Evolutionary conservation across 495 filamentous ascomycete species (phyloP), one percentile per base, ranked within the genome.

Genomic region (Hypoxylon perforatum): DNA sequence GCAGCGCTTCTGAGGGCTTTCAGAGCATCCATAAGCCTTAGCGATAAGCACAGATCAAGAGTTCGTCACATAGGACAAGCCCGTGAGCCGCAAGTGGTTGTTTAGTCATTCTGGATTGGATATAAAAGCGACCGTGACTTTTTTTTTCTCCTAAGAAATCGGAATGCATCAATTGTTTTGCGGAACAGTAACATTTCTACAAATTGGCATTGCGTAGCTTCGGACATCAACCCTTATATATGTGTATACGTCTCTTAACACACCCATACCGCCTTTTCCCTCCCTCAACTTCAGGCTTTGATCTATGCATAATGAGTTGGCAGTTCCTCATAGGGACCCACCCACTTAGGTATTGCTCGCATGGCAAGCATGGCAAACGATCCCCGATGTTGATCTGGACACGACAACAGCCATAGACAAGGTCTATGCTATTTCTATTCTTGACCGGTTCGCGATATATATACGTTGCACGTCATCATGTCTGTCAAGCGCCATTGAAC

Each of bases 291-390:
- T 69, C 65, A 69, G 69, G 69, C 64, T 69, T 67, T 67, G 65
- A 65, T 63, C 63, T 70, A 77, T 77, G 75, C 75, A 77, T 65
- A 75, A 73, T 77, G 75, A 75, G 75, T 70, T 77, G 75, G 73
- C 75, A 74, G 63, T 72, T 72, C 60, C 75, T 69, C 63, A 72
- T 76, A 67, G 69, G 63, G 61, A 51, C 66, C 61, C 69, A 63
- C 65, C 69, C 63, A 63, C 53, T 59, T 67, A 73, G 72, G 69
- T 74, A 72, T 52, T 69, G 71, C 70, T 48, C 64, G 60, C 65
- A 67, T 71, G 65, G 60, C 58, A 52, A 30, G 65, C 65, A 56
- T 66, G 38, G 39, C 49, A 46, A 49, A 28, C 49, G 54, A 63
- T 55, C 60, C 65, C 28, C 35, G 65, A 47, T 49, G 60, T 33